Base-by-base conservation (phyloP, 345 rosid genomes). In the Linum tenue region DNA sequence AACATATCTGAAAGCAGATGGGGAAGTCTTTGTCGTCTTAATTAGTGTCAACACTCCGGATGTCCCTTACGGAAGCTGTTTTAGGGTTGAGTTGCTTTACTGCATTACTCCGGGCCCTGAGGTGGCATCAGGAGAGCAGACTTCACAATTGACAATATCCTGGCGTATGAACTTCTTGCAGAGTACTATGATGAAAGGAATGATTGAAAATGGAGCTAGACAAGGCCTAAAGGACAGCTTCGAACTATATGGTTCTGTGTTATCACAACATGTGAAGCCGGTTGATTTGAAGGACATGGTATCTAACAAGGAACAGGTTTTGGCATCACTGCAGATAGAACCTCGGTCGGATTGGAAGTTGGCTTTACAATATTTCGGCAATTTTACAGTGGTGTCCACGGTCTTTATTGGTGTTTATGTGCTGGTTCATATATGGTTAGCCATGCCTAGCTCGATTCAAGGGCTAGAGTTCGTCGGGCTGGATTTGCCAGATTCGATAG, bases 381-480 rank as follows among this genome's bases (percentile, higher is more conserved):
- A 94, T 67, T 88, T 94, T 55, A 94, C 88, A 37, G 89, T 90
- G 51, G 75, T 84, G 56, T 86, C 96, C 31, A 84, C 88, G 12
- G 60, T 85, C 72, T 56, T 88, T 63, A 80, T 90, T 63, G 91
- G 84, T 65, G 22, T 87, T 22, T 92, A 92, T 79, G 88, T 82
- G 41, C 69, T 84, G 70, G 74, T 85, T 60, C 98, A 90, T 74
- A 74, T 90, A 44, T 84, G 90, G 83, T 67, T 88, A 35, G 83
- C 84, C 11, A 65, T 74, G 68, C 85, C 96, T 35, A 81, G 81
- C 70, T 43, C 82, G 62, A 74, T 90, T 77, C 89, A 88, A 77
- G 98, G 98, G 70, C 85, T 92, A 43, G 98, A 90, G 78, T 90
- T 92, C 81, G 82, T 80, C 57, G 96, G 97, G 75, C 90, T 92